phyloP scores from a whole-genome alignment of 176 grass and related monocot species.

The Dendrocalamus sinicus region DNA sequence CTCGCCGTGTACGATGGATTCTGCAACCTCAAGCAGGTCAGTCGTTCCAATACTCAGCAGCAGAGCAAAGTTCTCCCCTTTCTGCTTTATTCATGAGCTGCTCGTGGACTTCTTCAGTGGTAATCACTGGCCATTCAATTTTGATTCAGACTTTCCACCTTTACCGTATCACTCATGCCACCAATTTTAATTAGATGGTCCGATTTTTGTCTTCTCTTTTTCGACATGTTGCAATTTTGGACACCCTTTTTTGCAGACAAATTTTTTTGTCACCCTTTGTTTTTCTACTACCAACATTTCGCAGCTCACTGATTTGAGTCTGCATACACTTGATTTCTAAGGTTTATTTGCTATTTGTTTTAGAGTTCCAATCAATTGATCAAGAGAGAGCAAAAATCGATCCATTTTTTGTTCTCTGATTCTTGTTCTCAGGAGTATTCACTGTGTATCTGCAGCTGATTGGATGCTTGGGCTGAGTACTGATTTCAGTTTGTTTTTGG shows the following conservation, averaged over 20 bases:
- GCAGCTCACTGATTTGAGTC: too few relatives aligned
- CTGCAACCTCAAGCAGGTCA: constrained; percentile 97
- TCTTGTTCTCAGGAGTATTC: too few relatives aligned
- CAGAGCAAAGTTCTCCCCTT: neutral
- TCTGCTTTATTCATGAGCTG: neutral
- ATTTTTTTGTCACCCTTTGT: neutral
- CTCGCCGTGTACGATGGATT: constrained; percentile 94
- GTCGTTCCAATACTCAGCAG: neutral
- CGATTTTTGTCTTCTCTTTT: neutral
- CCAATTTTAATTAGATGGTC: constrained; percentile 10
- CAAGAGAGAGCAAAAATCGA: too few relatives aligned
- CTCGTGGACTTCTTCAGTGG: neutral
- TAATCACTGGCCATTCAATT: constrained; percentile 12
- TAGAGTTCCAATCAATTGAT: too few relatives aligned
- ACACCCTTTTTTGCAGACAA: too few relatives aligned
- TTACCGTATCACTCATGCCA: constrained; percentile 7
- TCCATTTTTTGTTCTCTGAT: too few relatives aligned
- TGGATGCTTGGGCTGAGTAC: too few relatives aligned
- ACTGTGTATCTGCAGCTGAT: too few relatives aligned
- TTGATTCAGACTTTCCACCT: constrained; percentile 7
- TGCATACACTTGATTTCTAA: too few relatives aligned
- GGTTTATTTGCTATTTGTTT: too few relatives aligned
- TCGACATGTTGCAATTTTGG: constrained; percentile 20
- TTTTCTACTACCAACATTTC: too few relatives aligned
- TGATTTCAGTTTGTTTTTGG: too few relatives aligned